Evolutionary conservation across 1,139 yeast genomes (phyloP).

Genomic region (Zygoascus meyerae): DNA sequence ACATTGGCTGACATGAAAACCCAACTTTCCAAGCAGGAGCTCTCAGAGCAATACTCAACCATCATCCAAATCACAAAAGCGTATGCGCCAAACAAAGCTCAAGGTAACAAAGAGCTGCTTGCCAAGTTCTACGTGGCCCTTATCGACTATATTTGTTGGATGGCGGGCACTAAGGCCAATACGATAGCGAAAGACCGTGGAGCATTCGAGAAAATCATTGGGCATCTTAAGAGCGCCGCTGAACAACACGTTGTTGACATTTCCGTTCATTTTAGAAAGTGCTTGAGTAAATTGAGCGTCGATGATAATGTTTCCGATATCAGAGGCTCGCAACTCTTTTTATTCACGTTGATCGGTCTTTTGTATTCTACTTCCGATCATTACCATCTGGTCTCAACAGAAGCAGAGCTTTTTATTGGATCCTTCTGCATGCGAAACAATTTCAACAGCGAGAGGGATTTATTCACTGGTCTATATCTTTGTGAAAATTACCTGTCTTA

Average conservation of each 20-base stretch:
- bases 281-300: conserved; percentile 28
- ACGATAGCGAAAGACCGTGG: conserved; percentile 27
- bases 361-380: conserved; percentile 93
- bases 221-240: conserved; percentile 53
- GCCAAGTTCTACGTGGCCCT: conserved; percentile 60
- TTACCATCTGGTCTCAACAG: conserved; percentile 86
- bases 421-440: conserved; percentile 52
- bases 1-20: conserved; percentile 47
- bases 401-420: conserved; percentile 70
- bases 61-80: conserved; percentile 52
- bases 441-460: conserved; percentile 35
- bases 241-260: conserved; percentile 60
- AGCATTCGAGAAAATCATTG: conserved; percentile 44
- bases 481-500: conserved; percentile 61
- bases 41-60: conserved; percentile 43
- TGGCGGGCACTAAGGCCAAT: conserved; percentile 37
- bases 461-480: conserved; percentile 53
- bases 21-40: conserved; percentile 36
- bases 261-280: conserved; percentile 50
- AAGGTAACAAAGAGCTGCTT: conserved; percentile 75
- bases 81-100: conserved; percentile 71
- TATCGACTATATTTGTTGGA: conserved; percentile 54
- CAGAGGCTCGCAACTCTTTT: conserved; percentile 42
- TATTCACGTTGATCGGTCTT: conserved; percentile 65
- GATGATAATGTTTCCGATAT: conserved; percentile 12